Evolutionary conservation across 176 grass and related monocot genomes (phyloP), one percentile per base, ranked within the genome.

Genomic region (Zea luxurians): DNA sequence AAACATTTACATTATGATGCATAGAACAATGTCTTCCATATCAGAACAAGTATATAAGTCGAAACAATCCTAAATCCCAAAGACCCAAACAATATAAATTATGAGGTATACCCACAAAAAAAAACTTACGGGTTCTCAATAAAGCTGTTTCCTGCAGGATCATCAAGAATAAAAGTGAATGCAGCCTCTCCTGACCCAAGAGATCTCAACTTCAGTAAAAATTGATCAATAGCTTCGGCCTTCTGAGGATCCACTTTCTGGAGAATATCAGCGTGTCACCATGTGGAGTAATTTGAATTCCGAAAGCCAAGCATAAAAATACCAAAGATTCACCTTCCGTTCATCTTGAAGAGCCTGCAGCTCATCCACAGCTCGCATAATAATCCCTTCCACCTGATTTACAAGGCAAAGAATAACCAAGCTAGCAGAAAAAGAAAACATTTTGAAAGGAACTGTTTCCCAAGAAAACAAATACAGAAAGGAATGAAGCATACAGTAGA

Each of bases 241-340:
- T 86, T 98, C 68, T 89, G 74, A 82, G 89, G 92, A 89, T 95
- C 92, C 21, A 98, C 88, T 89, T 92, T 98, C 96, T 95, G 89
- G 66, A 88, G 61, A 71, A 60, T 18, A 75, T 77, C 38, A 61
- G 11, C 13, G 10, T 6, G 53, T 74, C 9, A 82, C 13, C 18
- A 72, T 5, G 38, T 48, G 36, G 74, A 37, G 4, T 66, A 64
- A 61, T 58, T 78, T 17, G 64, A 74, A 54, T 72, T 18, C 0
- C 1, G 63, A 77, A 74, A 83, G 16, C 11, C 34, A 62, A 86
- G 71, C 1, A 57, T 21, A 36, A 3, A 64, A 58, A 57, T 27
- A 8, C 78, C 61, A 16, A 53, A 20, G 41, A 44, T 84, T 83
- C 66, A 94, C 96, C 96, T 90, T 98, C 78, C 96, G 85, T 90